Evolutionary conservation across 495 filamentous ascomycete genomes (phyloP), one percentile per base, ranked within the genome.

Genomic region (Peziza echinospora): DNA sequence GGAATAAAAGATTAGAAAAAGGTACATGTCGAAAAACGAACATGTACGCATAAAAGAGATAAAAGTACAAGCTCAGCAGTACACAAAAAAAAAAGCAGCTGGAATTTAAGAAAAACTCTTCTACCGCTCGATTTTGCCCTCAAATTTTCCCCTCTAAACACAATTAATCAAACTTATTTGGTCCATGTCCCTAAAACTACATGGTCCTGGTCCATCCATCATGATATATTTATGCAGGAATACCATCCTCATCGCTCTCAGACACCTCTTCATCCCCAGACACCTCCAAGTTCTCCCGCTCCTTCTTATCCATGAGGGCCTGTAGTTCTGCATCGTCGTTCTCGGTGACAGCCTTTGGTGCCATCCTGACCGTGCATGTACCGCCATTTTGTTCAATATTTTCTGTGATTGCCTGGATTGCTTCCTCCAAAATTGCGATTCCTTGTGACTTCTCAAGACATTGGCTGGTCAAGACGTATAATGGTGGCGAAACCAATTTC

Each of bases 231-330:
- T 22, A 43, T 21, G n/a, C 41, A 4, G 41, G 16, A n/a, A 60
- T 48, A 21, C 48, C 59, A 56, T 73, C 74, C 55, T 93, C 89
- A 58, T 94, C 89, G 54, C 80, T 87, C 64, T 89, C 86, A 55
- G 81, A 89, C 63, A 81, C 71, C 62, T 80, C 83, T 70, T 96
- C 91, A 60, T 97, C 89, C 42, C 89, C 89, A 59, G 83, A 91
- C 48, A 97, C 82, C 63, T 94, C 82, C 62, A 78, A 78, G 67
- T 96, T 96, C 73, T 97, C 89, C 50, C 86, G 78, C 70, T 93
- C 89, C 51, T 84, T 77, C 77, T 94, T 96, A 69, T 96, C 89
- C 89, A 97, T 97, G 49, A 97, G 70, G 41, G 87, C 91, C 63
- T 93, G 82, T 53, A 97, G 67, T 60, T 93, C 84, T 21, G 87